Base-by-base conservation (phyloP, 2,329 filamentous ascomycete species). In the Leptoxyphium fumago region DNA sequence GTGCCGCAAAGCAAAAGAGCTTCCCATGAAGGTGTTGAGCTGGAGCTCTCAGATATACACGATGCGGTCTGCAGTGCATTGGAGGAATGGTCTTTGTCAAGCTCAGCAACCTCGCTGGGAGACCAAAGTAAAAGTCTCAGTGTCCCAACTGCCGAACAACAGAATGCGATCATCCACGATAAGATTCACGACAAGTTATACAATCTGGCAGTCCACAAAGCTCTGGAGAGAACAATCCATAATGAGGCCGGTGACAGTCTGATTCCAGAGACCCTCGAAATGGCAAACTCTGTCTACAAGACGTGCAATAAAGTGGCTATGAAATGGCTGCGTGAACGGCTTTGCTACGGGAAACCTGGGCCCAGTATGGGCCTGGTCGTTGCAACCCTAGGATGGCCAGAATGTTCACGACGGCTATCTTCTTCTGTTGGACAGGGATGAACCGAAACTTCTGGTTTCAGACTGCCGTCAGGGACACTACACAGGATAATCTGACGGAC, bases 341-440 rank as follows among this genome's bases (percentile, higher is more conserved):
- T 80, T 18, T 64, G 67, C 2, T 72, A 65, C 36, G 73, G 72
- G 2, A 61, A 62, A 15, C 64, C 68, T 9, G 77, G 77, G 0
- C 74, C 75, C 1, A 64, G 68, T 13, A 67, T 74, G 9, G 68
- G 68, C 1, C 63, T 69, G 34, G 69, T 68, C 2, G 73, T 80
- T 72, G 63, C 56, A 10, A 66, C 77, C 15, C 55, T 80, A 17
- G 76, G 77, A 0, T 67, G 66, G 40, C 61, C 68, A 2, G 72
- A 75, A 52, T 68, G 66, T 9, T 49, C 73, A 45, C 34, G 43
- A 29, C 44, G 57, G 32, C 48, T 73, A n/a, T 50, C 59, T 38
- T 18, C 13, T 29, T 5, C 34, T 42, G 32, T 40, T 44, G 40
- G 39, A 77, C 77, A 74, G 70, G 75, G 53, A 63, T 26, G 21